These are phyloP conservation scores for Boletus rubescentipes DNA, from an alignment of 768 basidiomycete genomes.

Conservation along the genomic window DNA sequence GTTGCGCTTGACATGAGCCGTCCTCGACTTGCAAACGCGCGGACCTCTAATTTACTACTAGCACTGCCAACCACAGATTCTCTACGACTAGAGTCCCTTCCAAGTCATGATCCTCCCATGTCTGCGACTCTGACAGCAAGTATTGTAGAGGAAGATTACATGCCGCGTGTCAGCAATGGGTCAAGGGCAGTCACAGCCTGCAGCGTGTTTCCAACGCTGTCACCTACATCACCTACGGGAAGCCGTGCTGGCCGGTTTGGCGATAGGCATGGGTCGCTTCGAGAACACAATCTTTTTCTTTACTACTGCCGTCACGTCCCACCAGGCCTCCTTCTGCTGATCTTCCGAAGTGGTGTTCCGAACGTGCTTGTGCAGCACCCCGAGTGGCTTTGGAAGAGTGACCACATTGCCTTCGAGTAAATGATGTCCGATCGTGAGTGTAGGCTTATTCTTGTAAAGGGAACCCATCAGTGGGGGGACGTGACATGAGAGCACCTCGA, in stretches of 20 bases:
- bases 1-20: slow-evolving; percentile 23
- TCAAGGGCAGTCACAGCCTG: slow-evolving; percentile 13
- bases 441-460: slow-evolving; percentile 60
- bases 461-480: neutral
- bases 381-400: slow-evolving; percentile 75
- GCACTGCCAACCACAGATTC: neutral
- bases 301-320: slow-evolving; percentile 69
- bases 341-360: neutral
- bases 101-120: neutral
- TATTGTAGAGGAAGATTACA: too few species aligned
- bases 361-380: slow-evolving; percentile 54
- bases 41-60: slow-evolving; percentile 9
- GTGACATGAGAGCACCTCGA: slow-evolving; percentile 5
- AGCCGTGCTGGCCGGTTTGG: slow-evolving; percentile 29
- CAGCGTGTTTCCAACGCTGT: slow-evolving; percentile 20
- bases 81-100: neutral
- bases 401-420: slow-evolving; percentile 86
- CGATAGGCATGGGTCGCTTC: slow-evolving; percentile 78
- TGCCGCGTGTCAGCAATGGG: slow-evolving; percentile 12
- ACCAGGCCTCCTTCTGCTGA: slow-evolving; percentile 32
- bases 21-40: slow-evolving; percentile 14
- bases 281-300: slow-evolving; percentile 83
- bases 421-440: slow-evolving; percentile 83
- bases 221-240: slow-evolving; percentile 14
- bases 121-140: neutral